Evolutionary conservation across 495 filamentous ascomycete genomes (phyloP).

Genomic region (Pseudoneurospora amorphoporcata): DNA sequence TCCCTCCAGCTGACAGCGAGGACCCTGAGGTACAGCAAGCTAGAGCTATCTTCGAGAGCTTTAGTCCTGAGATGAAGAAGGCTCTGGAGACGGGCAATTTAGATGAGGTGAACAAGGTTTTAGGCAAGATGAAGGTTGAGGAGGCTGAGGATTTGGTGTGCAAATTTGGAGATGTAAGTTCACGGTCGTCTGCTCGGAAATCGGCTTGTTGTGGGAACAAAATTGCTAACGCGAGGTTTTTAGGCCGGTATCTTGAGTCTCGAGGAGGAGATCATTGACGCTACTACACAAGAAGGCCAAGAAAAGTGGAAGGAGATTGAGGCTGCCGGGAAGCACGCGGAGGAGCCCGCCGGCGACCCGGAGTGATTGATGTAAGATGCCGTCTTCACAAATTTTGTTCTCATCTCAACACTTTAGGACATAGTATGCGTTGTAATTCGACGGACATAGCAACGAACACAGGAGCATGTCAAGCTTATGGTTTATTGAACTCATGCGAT

Average conservation of each 20-base stretch:
- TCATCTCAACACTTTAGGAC: background rate
- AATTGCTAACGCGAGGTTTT: constrained; percentile 1
- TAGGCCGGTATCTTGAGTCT: constrained; percentile 81
- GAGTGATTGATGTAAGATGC: constrained; percentile 13
- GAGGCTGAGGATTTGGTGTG: constrained; percentile 88
- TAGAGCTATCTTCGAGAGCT: constrained; percentile 70
- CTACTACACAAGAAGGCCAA: constrained; percentile 84
- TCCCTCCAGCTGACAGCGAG: constrained; percentile 54
- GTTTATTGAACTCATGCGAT: background rate
- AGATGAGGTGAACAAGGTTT: constrained; percentile 91
- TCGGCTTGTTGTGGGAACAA: background rate
- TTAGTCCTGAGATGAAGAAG: constrained; percentile 67
- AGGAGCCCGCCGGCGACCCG: constrained; percentile 20
- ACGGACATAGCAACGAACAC: background rate
- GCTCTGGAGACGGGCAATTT: constrained; percentile 77
- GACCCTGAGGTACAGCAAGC: constrained; percentile 56
- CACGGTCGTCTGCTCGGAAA: background rate
- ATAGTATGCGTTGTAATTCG: background rate
- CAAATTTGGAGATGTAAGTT: constrained; percentile 60
- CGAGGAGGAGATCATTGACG: constrained; percentile 88
- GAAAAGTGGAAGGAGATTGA: constrained; percentile 71
- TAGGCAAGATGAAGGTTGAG: constrained; percentile 81
- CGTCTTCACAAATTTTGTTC: background rate
- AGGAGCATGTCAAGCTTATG: background rate
- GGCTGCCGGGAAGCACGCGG: constrained; percentile 29